Base-by-base conservation (phyloP, 805 yeast genomes). In the Candida tibetensis region DNA sequence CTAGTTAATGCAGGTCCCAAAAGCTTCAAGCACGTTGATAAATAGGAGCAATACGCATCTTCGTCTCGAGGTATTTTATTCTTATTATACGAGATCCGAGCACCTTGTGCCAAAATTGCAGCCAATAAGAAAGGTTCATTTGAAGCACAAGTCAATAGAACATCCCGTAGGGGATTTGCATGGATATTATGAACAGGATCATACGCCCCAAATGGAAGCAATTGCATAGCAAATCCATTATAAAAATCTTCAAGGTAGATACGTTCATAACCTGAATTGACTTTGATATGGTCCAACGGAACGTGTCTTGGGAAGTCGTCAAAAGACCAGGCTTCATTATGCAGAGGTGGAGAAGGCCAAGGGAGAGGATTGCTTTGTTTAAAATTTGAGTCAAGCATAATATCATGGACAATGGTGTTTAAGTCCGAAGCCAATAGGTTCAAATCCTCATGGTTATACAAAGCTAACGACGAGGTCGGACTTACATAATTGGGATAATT, bases 31-130 rank as follows among this genome's bases (percentile, higher is more conserved):
- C 88, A 82, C 28, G 73, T 72, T 5, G 84, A 75, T 27, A 84
- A 57, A 51, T 84, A 84, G 15, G 74, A 66, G 49, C 81, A 77
- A 52, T 81, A 81, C 5, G 79, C 79, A 36, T 71, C 76, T 52
- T 82, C 85, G 54, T 82, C 86, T 31, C 74, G 72, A 1, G 69
- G 62, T 13, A 64, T 55, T 10, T 57, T 47, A 4, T 70, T 64
- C 31, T 66, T 65, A 39, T 74, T 62, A 42, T 69, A 73, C 1
- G 74, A 61, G 4, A 75, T 68, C 28, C 78, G 64, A 0, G 90
- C 89, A n/a, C 90, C 90, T 41, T 81, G 82, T 0, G 91, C 85
- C 34, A 84, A 54, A 3, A 82, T 71, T 0, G 88, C 85, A 12
- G 85, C 82, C 33, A 83, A 58, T 13, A 84, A 52, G 49, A 79